Evolutionary conservation across 2,329 filamentous ascomycete genomes (phyloP).

Genomic region (Fusarium dimerum): DNA sequence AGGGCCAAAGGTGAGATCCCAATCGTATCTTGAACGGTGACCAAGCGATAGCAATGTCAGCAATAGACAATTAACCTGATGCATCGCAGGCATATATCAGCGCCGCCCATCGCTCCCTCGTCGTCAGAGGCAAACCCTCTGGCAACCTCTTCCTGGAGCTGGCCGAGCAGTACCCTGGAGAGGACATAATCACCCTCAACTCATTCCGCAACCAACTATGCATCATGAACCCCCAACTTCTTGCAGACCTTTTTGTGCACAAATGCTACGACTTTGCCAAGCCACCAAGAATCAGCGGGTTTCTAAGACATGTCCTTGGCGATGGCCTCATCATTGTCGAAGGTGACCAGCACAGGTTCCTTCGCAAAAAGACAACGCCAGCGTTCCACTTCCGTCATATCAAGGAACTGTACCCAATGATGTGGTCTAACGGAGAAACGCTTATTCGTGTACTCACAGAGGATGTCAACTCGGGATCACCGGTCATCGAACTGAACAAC

Average conservation of each 20-base stretch:
- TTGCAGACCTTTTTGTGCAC: slow-evolving; percentile 30
- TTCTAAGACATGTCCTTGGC: slow-evolving; percentile 55
- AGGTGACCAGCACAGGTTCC: slow-evolving; percentile 69
- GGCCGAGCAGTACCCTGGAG: slow-evolving; percentile 22
- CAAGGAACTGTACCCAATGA: slow-evolving; percentile 69
- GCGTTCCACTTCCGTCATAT: slow-evolving; percentile 69
- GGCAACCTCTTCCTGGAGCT: slow-evolving; percentile 30
- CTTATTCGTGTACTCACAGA: slow-evolving; percentile 43
- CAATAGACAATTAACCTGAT: background rate
- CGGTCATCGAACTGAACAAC: slow-evolving; percentile 38
- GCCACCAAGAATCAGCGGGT: slow-evolving; percentile 45
- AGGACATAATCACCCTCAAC: slow-evolving; percentile 26
- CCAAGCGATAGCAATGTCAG: background rate
- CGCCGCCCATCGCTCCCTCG: slow-evolving; percentile 13
- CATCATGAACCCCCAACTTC: slow-evolving; percentile 23
- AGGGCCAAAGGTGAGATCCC: slow-evolving; percentile 19
- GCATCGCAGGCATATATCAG: slow-evolving; percentile 17
- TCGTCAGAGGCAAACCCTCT: slow-evolving; percentile 21
- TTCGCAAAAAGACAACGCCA: slow-evolving; percentile 67
- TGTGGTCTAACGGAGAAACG: slow-evolving; percentile 59
- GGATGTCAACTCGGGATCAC: slow-evolving; percentile 29
- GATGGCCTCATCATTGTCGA: slow-evolving; percentile 64
- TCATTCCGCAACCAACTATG: slow-evolving; percentile 17
- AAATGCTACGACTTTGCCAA: slow-evolving; percentile 57
- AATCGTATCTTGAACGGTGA: background rate